phyloP scores from a whole-genome alignment of 768 basidiomycete species.

The Chalciporus chontae region DNA sequence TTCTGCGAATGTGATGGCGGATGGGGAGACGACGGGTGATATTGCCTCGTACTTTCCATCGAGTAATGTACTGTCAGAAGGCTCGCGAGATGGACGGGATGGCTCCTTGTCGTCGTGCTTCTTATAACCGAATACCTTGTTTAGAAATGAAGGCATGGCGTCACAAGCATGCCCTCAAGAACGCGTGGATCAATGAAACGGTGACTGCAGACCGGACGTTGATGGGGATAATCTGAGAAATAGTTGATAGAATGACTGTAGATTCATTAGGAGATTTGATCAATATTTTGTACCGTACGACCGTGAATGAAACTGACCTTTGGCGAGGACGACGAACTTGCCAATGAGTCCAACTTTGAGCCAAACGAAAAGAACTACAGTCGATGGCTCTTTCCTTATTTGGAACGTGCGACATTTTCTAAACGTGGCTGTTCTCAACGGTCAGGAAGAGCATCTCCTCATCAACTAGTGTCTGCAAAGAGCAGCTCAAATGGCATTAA shows the following conservation, averaged over 20 bases:
- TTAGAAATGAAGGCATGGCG: slow-evolving; percentile 63
- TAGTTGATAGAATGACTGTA: not conserved
- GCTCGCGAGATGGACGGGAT: slow-evolving; percentile 28
- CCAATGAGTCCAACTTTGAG: not conserved
- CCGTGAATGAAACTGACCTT: not conserved
- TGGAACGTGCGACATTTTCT: slow-evolving; percentile 10
- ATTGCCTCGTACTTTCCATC: slow-evolving; percentile 77
- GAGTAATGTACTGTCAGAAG: slow-evolving; percentile 47
- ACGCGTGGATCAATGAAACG: slow-evolving; percentile 11
- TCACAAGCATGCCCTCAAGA: slow-evolving; percentile 13
- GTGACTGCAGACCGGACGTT: slow-evolving; percentile 5
- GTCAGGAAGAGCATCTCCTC: too few species aligned
- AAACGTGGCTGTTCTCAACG: too few species aligned
- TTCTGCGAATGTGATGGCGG: slow-evolving; percentile 19
- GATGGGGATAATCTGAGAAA: not conserved
- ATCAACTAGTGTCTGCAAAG: too few species aligned
- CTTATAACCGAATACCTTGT: slow-evolving; percentile 76
- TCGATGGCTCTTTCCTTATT: not conserved
- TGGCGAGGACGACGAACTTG: slow-evolving; percentile 1
- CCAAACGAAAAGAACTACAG: slow-evolving; percentile 1
- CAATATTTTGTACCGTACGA: not conserved
- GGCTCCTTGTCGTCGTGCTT: slow-evolving; percentile 52
- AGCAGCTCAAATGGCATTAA: too few species aligned
- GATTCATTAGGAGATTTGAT: not conserved
- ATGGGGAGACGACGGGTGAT: slow-evolving; percentile 43